Base-by-base conservation (phyloP, 345 rosid species). In the Citrus trifoliata region DNA sequence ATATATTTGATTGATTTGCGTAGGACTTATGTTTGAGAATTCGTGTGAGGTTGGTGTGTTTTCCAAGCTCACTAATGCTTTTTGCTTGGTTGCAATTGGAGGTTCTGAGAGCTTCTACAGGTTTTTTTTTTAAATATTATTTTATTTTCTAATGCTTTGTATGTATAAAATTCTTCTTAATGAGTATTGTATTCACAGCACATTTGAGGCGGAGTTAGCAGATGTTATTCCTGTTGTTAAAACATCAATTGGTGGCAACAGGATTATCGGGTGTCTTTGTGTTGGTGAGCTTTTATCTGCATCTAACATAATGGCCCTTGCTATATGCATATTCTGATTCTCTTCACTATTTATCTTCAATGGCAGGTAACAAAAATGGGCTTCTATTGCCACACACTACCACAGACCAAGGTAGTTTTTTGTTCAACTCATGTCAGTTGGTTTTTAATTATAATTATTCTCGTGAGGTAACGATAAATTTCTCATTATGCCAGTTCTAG, bases 351-450 rank as follows among this genome's bases (percentile, higher is more conserved):
- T 74, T 74, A 10, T 38, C 67, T 73, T 75, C 40, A 13, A 68
- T 80, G 75, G 75, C 83, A 92, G 99, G 99, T 67, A 96, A 96
- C 85, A 96, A 94, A 78, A 92, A 96, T 14, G 99, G 97, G 56
- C 97, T 94, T 86, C 97, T 96, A 72, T 86, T 96, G 80, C 99
- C 98, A 2, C 99, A 94, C 78, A 96, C 83, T 71, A 91, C 97
- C 67, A 96, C 97, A 33, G 98, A 96, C 83, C 99, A 96, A 90
- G 99, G 99, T 96, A 75, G 84, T 65, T 67, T 18, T 76, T 56
- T 10, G 65, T 28, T 46, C 3, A 14, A 46, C 56, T 60, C n/a
- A 18, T 24, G 16, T 33, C 0, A 5, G 32, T n/a, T 18, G 5
- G 16, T 40, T 46, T 46, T 21, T 61, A 0, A 21, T 42, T 24